Evolutionary conservation across 2,329 filamentous ascomycete species (phyloP).

Genomic region (Exophiala calicioides): DNA sequence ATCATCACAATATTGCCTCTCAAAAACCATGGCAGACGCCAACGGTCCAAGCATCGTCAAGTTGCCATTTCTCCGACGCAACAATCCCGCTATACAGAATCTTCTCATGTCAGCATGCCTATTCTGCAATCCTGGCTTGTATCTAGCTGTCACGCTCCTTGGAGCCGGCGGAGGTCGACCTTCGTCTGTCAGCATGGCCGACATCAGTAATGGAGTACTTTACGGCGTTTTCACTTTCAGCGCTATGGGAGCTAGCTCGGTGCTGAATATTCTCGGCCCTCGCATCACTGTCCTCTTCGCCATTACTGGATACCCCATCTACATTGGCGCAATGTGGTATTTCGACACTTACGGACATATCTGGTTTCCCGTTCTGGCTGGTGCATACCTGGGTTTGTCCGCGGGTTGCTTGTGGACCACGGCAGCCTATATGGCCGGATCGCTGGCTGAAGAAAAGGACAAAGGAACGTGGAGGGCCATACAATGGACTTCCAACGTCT

Average conservation of each 20-base stretch:
- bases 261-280: conserved; percentile 6
- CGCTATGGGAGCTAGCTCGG: not conserved
- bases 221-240: conserved; percentile 6
- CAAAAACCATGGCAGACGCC: too few relatives aligned
- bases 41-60: not conserved
- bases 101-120: conserved; percentile 2
- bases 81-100: not conserved
- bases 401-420: conserved; percentile 8
- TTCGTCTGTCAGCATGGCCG: conserved; percentile 3
- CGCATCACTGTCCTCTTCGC: conserved; percentile 1
- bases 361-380: conserved; percentile 7
- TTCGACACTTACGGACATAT: conserved; percentile 1
- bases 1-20: too few relatives aligned
- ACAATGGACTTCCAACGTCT: conserved; percentile 5
- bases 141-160: conserved; percentile 4
- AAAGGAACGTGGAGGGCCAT: conserved; percentile 6
- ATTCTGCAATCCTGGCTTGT: conserved; percentile 5
- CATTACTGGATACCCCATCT: conserved; percentile 6
- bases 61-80: not conserved
- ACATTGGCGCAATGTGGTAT: conserved; percentile 11
- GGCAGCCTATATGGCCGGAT: conserved; percentile 1
- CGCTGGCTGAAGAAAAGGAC: conserved; percentile 5
- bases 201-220: conserved; percentile 5
- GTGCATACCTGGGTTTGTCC: conserved; percentile 2
- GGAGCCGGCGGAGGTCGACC: conserved; percentile 5